Evolutionary conservation across 2,329 filamentous ascomycete species (phyloP).

Genomic region (Monilinia laxa): DNA sequence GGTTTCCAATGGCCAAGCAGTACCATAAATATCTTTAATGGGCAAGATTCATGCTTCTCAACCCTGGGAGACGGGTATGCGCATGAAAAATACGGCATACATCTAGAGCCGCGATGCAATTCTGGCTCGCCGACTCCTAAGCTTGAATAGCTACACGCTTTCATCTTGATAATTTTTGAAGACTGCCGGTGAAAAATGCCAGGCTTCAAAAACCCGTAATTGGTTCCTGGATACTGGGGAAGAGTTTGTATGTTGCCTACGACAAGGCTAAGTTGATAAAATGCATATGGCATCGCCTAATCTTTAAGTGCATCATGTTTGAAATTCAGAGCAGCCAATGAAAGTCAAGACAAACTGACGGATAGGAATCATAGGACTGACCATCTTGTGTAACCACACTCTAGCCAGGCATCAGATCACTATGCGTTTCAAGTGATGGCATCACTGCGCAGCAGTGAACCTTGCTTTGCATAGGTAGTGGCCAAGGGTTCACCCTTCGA

Average conservation of each 20-base stretch:
- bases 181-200: too few species aligned
- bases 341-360: too few species aligned
- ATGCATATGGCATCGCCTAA: too few species aligned
- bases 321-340: too few species aligned
- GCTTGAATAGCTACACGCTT: neutral
- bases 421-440: neutral
- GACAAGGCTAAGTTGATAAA: neutral
- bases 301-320: neutral
- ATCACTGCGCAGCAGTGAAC: neutral
- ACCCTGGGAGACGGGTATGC: neutral
- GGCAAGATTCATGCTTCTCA: neutral
- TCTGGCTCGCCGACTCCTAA: neutral
- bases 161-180: neutral
- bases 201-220: neutral
- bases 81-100: neutral
- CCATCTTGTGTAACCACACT: neutral
- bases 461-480: too few species aligned
- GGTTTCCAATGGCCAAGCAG: neutral
- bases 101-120: neutral
- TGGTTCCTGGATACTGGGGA: neutral
- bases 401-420: neutral
- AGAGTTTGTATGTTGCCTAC: neutral
- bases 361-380: neutral
- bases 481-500: too few species aligned
- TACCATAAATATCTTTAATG: neutral